A percentile compares a stretch with the other conserved stretches of the same genome.
These are phyloP conservation scores for Periconia macrospinosa DNA, from an alignment of 2,329 filamentous ascomycete species.

Conservation along the genomic window DNA sequence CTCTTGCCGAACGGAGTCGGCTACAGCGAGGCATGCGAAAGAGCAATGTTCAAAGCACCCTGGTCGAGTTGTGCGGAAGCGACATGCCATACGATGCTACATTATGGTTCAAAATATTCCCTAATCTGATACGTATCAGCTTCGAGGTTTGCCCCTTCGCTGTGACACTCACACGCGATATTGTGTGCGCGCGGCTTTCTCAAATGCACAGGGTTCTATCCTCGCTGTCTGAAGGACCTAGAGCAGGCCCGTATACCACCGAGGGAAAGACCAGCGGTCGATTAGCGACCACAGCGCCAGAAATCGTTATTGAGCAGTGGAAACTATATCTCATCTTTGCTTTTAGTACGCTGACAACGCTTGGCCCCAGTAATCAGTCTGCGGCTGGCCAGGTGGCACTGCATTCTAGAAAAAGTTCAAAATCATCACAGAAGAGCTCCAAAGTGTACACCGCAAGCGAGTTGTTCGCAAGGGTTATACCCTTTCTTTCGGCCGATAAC, in stretches of 20 bases:
- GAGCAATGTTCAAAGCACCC: constrained; percentile 78
- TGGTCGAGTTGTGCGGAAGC: constrained; percentile 93
- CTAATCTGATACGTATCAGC: constrained; percentile 87
- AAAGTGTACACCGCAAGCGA: constrained; percentile 85
- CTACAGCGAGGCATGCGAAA: constrained; percentile 87
- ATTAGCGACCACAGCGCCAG: constrained; percentile 69
- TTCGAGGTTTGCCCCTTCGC: constrained; percentile 91
- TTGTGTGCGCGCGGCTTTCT: constrained; percentile 87
- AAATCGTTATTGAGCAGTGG: constrained; percentile 94
- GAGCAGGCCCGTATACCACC: constrained; percentile 55
- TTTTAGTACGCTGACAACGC: constrained; percentile 89
- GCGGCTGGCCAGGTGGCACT: constrained; percentile 62
- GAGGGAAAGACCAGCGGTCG: constrained; percentile 61
- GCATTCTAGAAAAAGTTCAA: constrained; percentile 81
- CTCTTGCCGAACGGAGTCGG: constrained; percentile 88
- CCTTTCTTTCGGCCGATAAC: constrained; percentile 78
- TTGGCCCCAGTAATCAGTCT: constrained; percentile 62
- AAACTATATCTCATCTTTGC: constrained; percentile 97
- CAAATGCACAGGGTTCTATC: constrained; percentile 90
- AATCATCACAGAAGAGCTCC: constrained; percentile 65
- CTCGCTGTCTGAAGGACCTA: constrained; percentile 69
- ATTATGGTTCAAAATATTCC: constrained; percentile 97
- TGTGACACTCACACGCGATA: constrained; percentile 84
- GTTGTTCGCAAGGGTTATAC: constrained; percentile 89
- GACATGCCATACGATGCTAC: constrained; percentile 93